phyloP scores from a whole-genome alignment of 176 grass and related monocot genomes.

The Coix lacrymajobi region DNA sequence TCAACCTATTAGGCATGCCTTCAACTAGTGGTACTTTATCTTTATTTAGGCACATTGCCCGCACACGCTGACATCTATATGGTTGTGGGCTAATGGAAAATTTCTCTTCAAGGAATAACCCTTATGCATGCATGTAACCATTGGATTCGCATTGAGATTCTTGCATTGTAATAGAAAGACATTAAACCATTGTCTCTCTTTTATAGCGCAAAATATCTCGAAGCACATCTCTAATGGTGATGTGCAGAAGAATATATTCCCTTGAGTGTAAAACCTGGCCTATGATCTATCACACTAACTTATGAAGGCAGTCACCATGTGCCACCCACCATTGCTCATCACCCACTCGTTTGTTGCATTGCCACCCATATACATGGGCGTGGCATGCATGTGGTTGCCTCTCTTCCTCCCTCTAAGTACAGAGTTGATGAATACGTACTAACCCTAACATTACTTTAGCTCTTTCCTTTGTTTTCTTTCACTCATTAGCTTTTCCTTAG shows the following conservation, averaged over 20 bases:
- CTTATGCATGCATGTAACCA: background rate
- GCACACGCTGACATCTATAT: background rate
- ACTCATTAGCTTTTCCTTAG: background rate
- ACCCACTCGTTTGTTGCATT: background rate
- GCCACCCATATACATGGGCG: background rate
- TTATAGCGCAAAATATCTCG: background rate
- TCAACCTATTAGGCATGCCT: background rate
- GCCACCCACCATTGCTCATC: background rate
- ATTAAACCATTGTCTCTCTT: background rate
- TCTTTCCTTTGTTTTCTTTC: background rate
- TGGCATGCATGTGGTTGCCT: background rate
- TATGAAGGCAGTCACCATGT: background rate
- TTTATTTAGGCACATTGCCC: background rate
- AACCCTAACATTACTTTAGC: background rate
- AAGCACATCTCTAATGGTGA: background rate
- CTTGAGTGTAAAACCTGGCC: background rate
- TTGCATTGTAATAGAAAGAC: background rate
- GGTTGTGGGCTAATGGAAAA: background rate
- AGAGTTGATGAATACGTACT: background rate
- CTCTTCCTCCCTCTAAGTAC: background rate
- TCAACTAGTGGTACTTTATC: background rate
- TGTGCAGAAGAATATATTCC: background rate
- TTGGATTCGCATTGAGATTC: background rate
- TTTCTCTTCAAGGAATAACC: background rate
- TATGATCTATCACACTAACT: background rate